These are phyloP conservation scores for Cercospora sp. DNA, from an alignment of 2,329 filamentous ascomycete species.

Conservation along the genomic window DNA sequence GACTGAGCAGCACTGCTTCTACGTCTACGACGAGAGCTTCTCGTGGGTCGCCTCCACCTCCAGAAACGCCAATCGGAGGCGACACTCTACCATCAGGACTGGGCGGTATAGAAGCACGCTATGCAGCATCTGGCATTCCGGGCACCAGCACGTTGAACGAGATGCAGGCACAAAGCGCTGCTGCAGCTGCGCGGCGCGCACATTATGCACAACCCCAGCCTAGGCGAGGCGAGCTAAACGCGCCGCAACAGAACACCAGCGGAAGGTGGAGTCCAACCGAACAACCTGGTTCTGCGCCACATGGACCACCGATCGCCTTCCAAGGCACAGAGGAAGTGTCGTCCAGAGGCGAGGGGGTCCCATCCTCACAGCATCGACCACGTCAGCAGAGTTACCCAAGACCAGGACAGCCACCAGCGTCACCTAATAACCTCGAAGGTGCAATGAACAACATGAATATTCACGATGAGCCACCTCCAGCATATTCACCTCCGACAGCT, in stretches of 20 bases:
- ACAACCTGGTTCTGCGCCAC: slow-evolving; percentile 77
- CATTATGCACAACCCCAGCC: slow-evolving; percentile 62
- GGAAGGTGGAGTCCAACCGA: slow-evolving; percentile 97
- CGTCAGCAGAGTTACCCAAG: slow-evolving; percentile 34
- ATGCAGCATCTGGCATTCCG: slow-evolving; percentile 87
- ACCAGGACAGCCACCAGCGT: slow-evolving; percentile 49
- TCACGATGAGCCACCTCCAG: slow-evolving; percentile 84
- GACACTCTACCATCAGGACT: slow-evolving; percentile 28
- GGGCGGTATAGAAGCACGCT: slow-evolving; percentile 85
- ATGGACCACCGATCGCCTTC: slow-evolving; percentile 88
- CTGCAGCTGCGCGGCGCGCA: slow-evolving; percentile 75
- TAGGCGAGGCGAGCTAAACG: slow-evolving; percentile 46
- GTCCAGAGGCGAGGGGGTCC: slow-evolving; percentile 25
- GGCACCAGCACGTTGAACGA: slow-evolving; percentile 79
- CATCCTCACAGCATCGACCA: slow-evolving; percentile 17
- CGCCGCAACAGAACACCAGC: slow-evolving; percentile 42
- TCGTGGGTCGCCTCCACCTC: slow-evolving; percentile 89
- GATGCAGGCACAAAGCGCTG: slow-evolving; percentile 72
- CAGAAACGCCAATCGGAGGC: slow-evolving; percentile 75
- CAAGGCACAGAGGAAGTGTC: slow-evolving; percentile 76
- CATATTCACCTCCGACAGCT: slow-evolving; percentile 65
- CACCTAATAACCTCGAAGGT: slow-evolving; percentile 61
- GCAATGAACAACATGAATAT: slow-evolving; percentile 82
- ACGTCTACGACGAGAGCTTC: slow-evolving; percentile 90
- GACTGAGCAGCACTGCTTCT: slow-evolving; percentile 79